These are phyloP conservation scores for Colletotrichum tofieldiae DNA, from an alignment of 2,329 filamentous ascomycete genomes.

Conservation along the genomic window DNA sequence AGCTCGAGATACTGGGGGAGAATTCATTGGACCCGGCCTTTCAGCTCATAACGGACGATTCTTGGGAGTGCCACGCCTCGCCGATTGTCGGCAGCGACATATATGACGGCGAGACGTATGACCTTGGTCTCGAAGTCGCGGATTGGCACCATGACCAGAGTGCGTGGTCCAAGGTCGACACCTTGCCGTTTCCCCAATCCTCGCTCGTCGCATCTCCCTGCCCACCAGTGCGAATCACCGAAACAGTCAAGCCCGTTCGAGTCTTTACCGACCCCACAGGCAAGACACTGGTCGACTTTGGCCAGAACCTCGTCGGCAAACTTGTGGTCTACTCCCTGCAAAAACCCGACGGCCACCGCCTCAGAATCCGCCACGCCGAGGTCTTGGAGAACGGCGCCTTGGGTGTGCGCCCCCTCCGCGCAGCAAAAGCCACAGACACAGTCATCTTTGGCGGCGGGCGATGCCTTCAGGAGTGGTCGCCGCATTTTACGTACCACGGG, in stretches of 20 bases:
- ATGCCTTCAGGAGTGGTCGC: conserved; percentile 53
- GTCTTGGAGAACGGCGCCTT: conserved; percentile 67
- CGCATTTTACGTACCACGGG: conserved; percentile 68
- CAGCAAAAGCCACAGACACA: conserved; percentile 59
- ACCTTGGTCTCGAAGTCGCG: conserved; percentile 52
- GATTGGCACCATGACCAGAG: conserved; percentile 47
- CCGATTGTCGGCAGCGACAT: conserved; percentile 59
- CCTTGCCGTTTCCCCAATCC: conserved; percentile 49
- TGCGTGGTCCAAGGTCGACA: conserved; percentile 50
- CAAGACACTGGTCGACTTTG: conserved; percentile 68
- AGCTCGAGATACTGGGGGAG: conserved; percentile 55
- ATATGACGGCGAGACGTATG: conserved; percentile 69
- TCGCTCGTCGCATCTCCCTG: conserved; percentile 58
- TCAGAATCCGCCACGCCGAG: conserved; percentile 69
- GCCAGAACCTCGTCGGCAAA: conserved; percentile 71
- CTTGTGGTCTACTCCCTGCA: conserved; percentile 56
- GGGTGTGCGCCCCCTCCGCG: conserved; percentile 57
- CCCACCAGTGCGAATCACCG: conserved; percentile 60
- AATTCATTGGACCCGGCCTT: conserved; percentile 45
- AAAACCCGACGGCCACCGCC: conserved; percentile 53
- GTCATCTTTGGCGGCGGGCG: conserved; percentile 50
- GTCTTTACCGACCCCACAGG: conserved; percentile 56
- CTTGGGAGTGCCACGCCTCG: conserved; percentile 54
- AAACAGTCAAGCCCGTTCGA: conserved; percentile 48
- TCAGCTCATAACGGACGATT: conserved; percentile 54